Percentiles rank a stretch among this genome's conserved stretches.
Conservation (phyloP, 495 filamentous ascomycete genomes). For the Penicillium roqueforti region DNA sequence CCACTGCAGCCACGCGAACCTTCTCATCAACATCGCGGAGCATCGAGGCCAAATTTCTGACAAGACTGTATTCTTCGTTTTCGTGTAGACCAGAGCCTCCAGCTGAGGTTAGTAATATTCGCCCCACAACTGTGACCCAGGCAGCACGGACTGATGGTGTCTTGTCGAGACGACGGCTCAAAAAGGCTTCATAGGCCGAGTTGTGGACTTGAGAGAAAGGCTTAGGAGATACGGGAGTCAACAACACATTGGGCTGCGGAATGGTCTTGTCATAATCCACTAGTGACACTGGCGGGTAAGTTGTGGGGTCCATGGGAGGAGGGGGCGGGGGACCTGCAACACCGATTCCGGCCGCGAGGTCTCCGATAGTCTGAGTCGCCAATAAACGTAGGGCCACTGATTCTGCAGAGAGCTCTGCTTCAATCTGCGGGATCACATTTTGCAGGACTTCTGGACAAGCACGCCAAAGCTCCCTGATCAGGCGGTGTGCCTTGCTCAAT, state of each 20-base stretch:
- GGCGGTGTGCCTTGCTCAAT: slow-evolving; percentile 78
- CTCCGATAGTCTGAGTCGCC: slow-evolving; percentile 89
- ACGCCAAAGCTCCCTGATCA: slow-evolving; percentile 92
- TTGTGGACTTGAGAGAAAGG: slow-evolving; percentile 77
- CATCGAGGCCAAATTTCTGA: slow-evolving; percentile 71
- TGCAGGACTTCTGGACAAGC: slow-evolving; percentile 83
- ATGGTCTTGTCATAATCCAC: slow-evolving; percentile 50
- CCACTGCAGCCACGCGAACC: slow-evolving; percentile 82
- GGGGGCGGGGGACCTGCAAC: slow-evolving; percentile 77
- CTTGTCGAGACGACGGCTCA: slow-evolving; percentile 82
- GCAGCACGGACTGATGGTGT: slow-evolving; percentile 70
- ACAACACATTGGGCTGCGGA: slow-evolving; percentile 60
- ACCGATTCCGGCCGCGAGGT: slow-evolving; percentile 88
- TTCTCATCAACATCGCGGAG: slow-evolving; percentile 85
- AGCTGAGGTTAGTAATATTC: slow-evolving; percentile 77
- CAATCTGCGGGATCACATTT: slow-evolving; percentile 90
- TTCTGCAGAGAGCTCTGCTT: slow-evolving; percentile 87
- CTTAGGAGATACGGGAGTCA: slow-evolving; percentile 73
- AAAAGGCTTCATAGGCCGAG: slow-evolving; percentile 73
- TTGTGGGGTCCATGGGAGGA: slow-evolving; percentile 67
- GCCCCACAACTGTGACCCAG: slow-evolving; percentile 80
- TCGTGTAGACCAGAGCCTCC: slow-evolving; percentile 79
- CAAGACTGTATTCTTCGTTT: slow-evolving; percentile 66
- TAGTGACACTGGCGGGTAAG: slow-evolving; percentile 72
- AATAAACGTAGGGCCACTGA: slow-evolving; percentile 79